Evolutionary conservation across 2,329 filamentous ascomycete genomes (phyloP), one percentile per base, ranked within the genome.

Genomic region (Phyllosticta citrichinensis): DNA sequence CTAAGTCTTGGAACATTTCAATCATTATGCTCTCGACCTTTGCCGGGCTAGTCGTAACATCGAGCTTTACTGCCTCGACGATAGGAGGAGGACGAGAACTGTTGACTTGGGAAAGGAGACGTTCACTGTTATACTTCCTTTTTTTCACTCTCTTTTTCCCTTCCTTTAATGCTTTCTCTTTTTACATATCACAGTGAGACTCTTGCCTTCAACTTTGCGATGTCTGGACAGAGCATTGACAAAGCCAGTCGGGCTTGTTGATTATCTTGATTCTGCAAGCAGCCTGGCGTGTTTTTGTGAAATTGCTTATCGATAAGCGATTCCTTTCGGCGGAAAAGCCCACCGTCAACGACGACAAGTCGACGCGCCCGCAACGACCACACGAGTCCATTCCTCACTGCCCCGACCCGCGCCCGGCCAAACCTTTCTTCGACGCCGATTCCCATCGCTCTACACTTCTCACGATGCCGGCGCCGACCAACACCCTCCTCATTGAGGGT

Each of bases 401-500:
- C 30, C 50, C 22, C 40, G 40, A 57, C 59, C 47, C 54, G 59
- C 59, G 58, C 47, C 20, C 59, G 40, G 27, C 50, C 47, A 35
- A 56, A 17, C 54, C 53, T 24, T 33, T n/a, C 40, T 4, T 54
- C 59, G 40, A 55, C 60, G 60, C 56, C 60, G 56, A 55, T 58
- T 27, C 33, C 35, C 57, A 47, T 62, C 56, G 52, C 52, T 25
- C 53, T 53, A 9, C 11, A n/a, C 20, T 52, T 20, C 14, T 63
- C 70, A 74, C 63, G 68, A 86, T 86, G 83, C 81, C 83, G 65
- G 81, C 78, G 68, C 79, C 83, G 64, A 79, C 81, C 63, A 86
- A 80, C 67, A 85, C 83, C 70, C 81, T 86, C 68, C 79, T 87
- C 68, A 85, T 99, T 76, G 94, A 99, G 81, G 94, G 94, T 76